Evolutionary conservation across 2,329 filamentous ascomycete genomes (phyloP), one percentile per base, ranked within the genome.

Genomic region (Trichoderma sp.): DNA sequence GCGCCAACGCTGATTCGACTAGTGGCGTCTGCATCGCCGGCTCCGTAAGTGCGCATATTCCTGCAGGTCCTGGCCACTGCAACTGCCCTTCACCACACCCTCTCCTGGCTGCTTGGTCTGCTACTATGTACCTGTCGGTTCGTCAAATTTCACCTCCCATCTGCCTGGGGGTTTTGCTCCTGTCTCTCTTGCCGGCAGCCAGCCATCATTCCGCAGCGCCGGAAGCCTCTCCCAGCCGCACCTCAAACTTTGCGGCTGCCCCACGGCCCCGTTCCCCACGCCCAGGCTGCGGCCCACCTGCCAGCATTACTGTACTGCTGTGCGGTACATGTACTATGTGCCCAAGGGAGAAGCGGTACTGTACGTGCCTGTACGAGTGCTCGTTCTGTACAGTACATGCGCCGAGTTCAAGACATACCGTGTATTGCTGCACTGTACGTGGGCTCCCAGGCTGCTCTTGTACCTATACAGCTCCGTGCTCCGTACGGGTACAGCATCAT

Each of bases 11-110:
- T 56, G 50, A 45, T 64, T 64, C 61, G 52, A 45, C 53, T 45
- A 54, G 61, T 25, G 61, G 50, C 52, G 61, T 42, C 61, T 42
- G 50, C 61, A 56, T 39, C 25, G 22, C 25, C n/a, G 37, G 50
- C 61, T 64, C 61, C 61, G 50, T 64, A 45, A 35, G n/a, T 32
- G 27, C 50, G 61, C 61, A 64, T 56, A 34, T 17, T 64, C 35
- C 61, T 64, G 61, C 61, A 64, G 61, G 61, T 64, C 61, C 61
- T 64, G 29, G 61, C 37, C 50, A 56, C 39, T 56, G 50, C 34
- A 54, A 22, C 35, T 22, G 22, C 34, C 15, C 48, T 42, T 42
- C 34, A 54, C 32, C 60, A 64, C 60, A 60, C 58, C 57, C 50
- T 54, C 17, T n/a, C 27, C 19, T 42, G 39, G 39, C 39, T n/a